Conservation (phyloP, 306 rosid species). For the Arachis stenosperma region DNA sequence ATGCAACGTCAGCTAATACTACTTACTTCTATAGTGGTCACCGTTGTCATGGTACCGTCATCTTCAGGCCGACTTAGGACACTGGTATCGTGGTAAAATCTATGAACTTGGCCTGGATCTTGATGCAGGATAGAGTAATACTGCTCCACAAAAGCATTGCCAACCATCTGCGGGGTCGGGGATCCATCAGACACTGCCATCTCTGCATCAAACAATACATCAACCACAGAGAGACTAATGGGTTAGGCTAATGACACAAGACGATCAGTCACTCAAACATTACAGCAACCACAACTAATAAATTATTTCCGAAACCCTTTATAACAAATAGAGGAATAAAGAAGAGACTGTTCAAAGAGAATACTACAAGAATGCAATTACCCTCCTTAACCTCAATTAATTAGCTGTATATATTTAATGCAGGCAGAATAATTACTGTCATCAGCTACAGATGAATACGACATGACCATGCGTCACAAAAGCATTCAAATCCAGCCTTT, state of each 20-base stretch:
- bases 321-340: neutral
- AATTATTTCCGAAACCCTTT: neutral
- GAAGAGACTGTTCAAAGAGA: neutral
- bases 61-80: constrained; percentile 60
- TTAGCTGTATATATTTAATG: neutral
- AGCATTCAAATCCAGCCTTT: neutral
- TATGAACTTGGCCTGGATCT: constrained; percentile 46
- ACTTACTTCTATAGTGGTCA: constrained; percentile 55
- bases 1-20: neutral
- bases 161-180: constrained; percentile 53
- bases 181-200: constrained; percentile 57
- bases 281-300: neutral
- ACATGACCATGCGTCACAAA: neutral
- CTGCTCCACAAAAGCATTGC: constrained; percentile 61
- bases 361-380: neutral
- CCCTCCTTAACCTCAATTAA: neutral
- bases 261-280: neutral
- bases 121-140: constrained; percentile 51
- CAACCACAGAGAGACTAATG: neutral
- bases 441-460: neutral
- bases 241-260: neutral
- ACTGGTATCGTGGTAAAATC: constrained; percentile 57
- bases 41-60: constrained; percentile 52
- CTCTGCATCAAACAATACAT: constrained; percentile 39
- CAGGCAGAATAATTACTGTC: neutral